Evolutionary conservation across 202 grass and related monocot species (phyloP), one percentile per base, ranked within the genome.

Genomic region (Brachypodium distachyon): DNA sequence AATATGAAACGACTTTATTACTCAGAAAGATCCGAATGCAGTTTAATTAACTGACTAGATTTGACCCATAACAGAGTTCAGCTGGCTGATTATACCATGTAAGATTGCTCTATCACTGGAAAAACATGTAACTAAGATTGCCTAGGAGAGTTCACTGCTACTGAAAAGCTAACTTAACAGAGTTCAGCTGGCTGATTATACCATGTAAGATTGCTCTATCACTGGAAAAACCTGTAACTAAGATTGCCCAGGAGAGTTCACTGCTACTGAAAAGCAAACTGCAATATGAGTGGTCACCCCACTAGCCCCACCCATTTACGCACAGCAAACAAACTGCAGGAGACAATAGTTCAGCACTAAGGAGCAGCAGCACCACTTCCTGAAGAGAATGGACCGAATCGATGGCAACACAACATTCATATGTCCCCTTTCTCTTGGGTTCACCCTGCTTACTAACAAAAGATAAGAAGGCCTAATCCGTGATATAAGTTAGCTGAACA

Each of bases 311-410:
- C 65, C 57, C 28, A 65, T 40, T 46, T 76, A 76, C 57, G 65
- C 48, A 19, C 12, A 65, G 25, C 4, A 71, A 82, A 77, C 81
- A 61, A 87, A 77, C 47, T 77, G 67, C 14, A 56, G 55, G 22
- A 71, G 26, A 73, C 46, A 36, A 53, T 13, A 13, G 48, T 67
- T 68, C 43, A 52, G 40, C 4, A 6, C 49, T 70, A 62, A 27
- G 70, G 77, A 77, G 81, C 38, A 78, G 28, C 29, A 85, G 28
- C 23, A 36, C 70, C 27, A 51, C 63, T 76, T 77, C 21, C 19
- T 76, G 48, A 32, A 75, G 37, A 82, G 38, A 40, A 52, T 53
- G 14, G 14, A 14, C 14, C 23, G 14, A 68, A 47, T 68, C 41
- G 46, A 26, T 67, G 41, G 48, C 18, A 81, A 61, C 64, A 70